Conservation (phyloP, 1,139 yeast species). For the Blastobotrys persicus region DNA sequence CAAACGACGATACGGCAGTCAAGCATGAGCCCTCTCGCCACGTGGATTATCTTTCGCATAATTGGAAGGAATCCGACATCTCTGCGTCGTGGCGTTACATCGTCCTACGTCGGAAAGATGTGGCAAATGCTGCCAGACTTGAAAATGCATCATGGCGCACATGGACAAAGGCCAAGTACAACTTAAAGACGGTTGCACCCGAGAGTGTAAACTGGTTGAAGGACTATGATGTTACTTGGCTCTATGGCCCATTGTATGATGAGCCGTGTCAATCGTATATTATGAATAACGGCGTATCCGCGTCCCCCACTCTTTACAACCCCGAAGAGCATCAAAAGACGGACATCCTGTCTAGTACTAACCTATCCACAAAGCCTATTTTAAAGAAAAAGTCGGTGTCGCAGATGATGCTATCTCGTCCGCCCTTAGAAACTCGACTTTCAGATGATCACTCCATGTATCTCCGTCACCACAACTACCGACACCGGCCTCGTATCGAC, state of each 20-base stretch:
- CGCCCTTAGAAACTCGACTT: slow-evolving; percentile 19
- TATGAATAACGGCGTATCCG: slow-evolving; percentile 18
- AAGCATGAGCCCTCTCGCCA: slow-evolving; percentile 80
- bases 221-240: slow-evolving; percentile 82
- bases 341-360: slow-evolving; percentile 21
- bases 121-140: slow-evolving; percentile 58
- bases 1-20: slow-evolving; percentile 77
- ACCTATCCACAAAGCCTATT: slow-evolving; percentile 62
- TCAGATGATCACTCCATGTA: slow-evolving; percentile 22
- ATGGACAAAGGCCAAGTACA: slow-evolving; percentile 78
- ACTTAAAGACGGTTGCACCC: slow-evolving; percentile 70
- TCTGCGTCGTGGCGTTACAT: slow-evolving; percentile 95
- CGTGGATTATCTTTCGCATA: slow-evolving; percentile 90
- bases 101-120: slow-evolving; percentile 66
- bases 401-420: slow-evolving; percentile 60
- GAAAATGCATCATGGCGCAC: slow-evolving; percentile 88
- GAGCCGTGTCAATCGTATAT: slow-evolving; percentile 41
- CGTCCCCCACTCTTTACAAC: slow-evolving; percentile 16
- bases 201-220: slow-evolving; percentile 79
- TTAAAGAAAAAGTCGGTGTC: slow-evolving; percentile 77
- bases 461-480: slow-evolving; percentile 40
- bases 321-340: slow-evolving; percentile 16
- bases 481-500: slow-evolving; percentile 33
- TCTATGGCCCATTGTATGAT: slow-evolving; percentile 74
- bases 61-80: slow-evolving; percentile 93